Percentiles rank a stretch among this genome's conserved stretches.
Conservation (phyloP, 2,329 filamentous ascomycete species). For the Alternaria postmessia region DNA sequence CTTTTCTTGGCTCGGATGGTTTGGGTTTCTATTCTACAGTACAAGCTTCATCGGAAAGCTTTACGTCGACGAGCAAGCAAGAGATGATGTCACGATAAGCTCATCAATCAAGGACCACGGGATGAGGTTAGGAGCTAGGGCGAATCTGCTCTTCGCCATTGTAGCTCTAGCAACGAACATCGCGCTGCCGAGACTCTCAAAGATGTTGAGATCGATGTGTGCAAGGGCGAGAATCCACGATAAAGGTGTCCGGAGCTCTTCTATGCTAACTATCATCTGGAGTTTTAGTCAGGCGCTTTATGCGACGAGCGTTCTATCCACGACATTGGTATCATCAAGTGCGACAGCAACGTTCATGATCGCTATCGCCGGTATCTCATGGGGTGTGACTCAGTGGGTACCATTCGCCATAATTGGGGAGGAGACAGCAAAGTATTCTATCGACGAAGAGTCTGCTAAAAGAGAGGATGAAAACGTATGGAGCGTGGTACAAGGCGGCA, state of each 20-base stretch:
- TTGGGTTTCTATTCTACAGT: slow-evolving; percentile 48
- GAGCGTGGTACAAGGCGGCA: background rate
- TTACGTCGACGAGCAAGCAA: slow-evolving; percentile 8
- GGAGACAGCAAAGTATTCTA: background rate
- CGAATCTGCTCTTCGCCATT: slow-evolving; percentile 15
- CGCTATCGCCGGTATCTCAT: background rate
- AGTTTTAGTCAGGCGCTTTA: background rate
- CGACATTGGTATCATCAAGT: background rate
- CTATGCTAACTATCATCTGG: background rate
- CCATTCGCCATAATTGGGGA: background rate
- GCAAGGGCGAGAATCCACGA: background rate
- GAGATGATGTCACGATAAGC: background rate
- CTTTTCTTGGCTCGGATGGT: slow-evolving; percentile 48
- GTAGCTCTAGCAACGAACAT: slow-evolving; percentile 13
- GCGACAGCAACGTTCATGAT: background rate
- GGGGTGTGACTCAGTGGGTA: background rate
- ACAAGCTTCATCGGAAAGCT: slow-evolving; percentile 20
- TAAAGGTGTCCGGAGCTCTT: accelerated
- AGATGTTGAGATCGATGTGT: background rate
- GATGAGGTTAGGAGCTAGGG: slow-evolving; percentile 9
- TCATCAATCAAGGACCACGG: slow-evolving; percentile 8
- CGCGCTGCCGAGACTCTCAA: background rate
- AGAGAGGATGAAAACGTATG: background rate
- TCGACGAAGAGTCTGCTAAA: background rate
- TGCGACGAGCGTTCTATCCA: background rate